Base-by-base conservation (phyloP, 176 grass and related monocot genomes). In the Aechmea fasciata region DNA sequence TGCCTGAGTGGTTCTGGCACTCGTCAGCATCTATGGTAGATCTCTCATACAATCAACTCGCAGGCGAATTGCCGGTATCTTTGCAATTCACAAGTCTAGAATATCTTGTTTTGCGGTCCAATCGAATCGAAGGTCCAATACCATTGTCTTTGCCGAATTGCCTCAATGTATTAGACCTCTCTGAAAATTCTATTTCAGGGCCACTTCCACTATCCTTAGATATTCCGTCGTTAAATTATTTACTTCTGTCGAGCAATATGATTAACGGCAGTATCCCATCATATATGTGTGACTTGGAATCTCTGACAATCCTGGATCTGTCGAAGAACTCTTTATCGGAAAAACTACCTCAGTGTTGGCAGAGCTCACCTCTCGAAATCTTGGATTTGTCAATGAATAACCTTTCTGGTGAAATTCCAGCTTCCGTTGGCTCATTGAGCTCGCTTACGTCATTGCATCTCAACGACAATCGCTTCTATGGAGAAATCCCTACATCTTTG, bases 1-100 rank as follows among this genome's bases (percentile, higher is more conserved):
- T 85, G 68, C 83, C 83, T 4, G 14, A 51, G 11, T 80, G 77
- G 83, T 80, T 85, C 29, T 85, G 72, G 83, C 20, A 14, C 8
- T 48, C 69, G 2, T 80, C 69, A 67, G 80, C 67, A 2, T n/a
- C 3, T 12, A 0, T 2, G 0, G 10, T 54, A 15, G 11, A 54
- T 54, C 51, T 54, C 51, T 54, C 11, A 0, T 13, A 54, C 15
- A 54, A 54, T 54, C 11, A 54, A 54, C 11, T 54, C 2, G 14
- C 3, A 67, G 65, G 65, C 8, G 48, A 47, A 28, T 10, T 67
- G 25, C 23, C 64, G 5, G 12, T 10, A 13, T 67, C 64, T 7
- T 29, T 41, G 24, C 11, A 14, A 47, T 14, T 8, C 26, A 8
- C 13, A 3, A 1, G 9, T 14, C 14, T 53, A 14, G 0, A 0